Evolutionary conservation across 73 alveolate genomes (phyloP).

Genomic region (Paramecium tetraurelia): DNA sequence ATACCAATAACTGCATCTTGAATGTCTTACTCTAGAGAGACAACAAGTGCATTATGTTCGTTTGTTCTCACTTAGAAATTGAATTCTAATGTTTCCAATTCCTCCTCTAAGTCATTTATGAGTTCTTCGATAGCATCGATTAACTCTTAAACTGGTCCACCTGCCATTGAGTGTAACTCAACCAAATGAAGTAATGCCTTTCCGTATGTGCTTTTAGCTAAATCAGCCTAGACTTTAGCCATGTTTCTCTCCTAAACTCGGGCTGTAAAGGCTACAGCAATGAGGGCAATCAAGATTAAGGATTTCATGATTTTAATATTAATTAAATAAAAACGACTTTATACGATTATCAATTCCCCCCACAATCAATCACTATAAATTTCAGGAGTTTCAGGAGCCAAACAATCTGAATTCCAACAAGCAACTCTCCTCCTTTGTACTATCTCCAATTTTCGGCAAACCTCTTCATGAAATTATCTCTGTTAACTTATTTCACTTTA

Average conservation of each 20-base stretch:
- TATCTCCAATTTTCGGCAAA: not conserved
- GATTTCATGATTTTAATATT: slow-evolving; percentile 31
- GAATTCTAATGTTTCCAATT: slow-evolving; percentile 7
- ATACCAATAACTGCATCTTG: slow-evolving; percentile 51
- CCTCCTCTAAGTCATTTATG: slow-evolving; percentile 27
- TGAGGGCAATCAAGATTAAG: slow-evolving; percentile 11
- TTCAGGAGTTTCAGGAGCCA: slow-evolving; percentile 20
- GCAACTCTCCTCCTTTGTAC: not conserved
- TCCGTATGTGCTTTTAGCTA: slow-evolving; percentile 24
- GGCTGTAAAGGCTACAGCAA: slow-evolving; percentile 32
- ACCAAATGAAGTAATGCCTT: slow-evolving; percentile 25
- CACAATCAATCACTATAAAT: not conserved
- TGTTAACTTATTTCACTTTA: not conserved
- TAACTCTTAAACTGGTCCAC: slow-evolving; percentile 51
- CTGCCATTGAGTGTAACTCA: slow-evolving; percentile 37
- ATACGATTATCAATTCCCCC: not conserved
- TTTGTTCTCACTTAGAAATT: slow-evolving; percentile 27
- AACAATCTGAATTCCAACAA: not conserved
- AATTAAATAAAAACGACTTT: slow-evolving; percentile 32
- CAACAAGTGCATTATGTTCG: slow-evolving; percentile 42
- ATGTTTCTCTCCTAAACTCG: slow-evolving; percentile 32
- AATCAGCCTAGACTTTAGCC: slow-evolving; percentile 29
- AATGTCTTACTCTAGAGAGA: slow-evolving; percentile 23
- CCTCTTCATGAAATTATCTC: not conserved
- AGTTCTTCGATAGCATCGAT: slow-evolving; percentile 49